Conservation (phyloP, 108 stramenopile species). For the Skeletonema grethae region DNA sequence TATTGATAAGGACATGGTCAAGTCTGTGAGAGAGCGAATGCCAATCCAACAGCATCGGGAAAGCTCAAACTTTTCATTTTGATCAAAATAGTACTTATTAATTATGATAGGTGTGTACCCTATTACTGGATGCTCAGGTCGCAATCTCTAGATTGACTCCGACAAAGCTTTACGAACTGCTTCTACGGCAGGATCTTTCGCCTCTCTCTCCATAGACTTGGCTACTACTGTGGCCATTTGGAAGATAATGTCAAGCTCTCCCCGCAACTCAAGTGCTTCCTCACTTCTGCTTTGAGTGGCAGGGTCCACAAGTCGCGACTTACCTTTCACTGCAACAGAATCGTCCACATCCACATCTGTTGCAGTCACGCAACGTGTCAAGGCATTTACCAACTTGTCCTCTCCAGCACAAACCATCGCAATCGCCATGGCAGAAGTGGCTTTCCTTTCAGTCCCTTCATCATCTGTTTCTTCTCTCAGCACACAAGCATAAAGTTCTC, state of each 20-base stretch:
- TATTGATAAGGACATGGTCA: constrained; percentile 62
- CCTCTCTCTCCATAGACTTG: constrained; percentile 25
- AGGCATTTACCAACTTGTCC: constrained; percentile 44
- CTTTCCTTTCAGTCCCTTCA: constrained; percentile 1
- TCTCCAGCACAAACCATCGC: constrained; percentile 54
- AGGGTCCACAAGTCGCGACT: constrained; percentile 39
- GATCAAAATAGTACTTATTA: background rate
- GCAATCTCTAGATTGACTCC: background rate
- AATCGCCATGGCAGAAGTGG: constrained; percentile 44
- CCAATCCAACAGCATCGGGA: constrained; percentile 79
- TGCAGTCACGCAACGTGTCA: constrained; percentile 25
- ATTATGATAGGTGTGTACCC: no score
- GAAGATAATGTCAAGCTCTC: constrained; percentile 51
- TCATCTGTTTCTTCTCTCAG: constrained; percentile 47
- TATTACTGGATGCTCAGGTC: no score
- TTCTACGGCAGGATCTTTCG: constrained; percentile 22
- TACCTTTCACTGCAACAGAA: constrained; percentile 24
- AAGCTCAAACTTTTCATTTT: constrained; percentile 28
- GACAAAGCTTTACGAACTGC: constrained; percentile 30
- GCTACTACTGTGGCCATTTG: constrained; percentile 28
- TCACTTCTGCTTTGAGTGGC: constrained; percentile 66
- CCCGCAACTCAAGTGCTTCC: constrained; percentile 64
- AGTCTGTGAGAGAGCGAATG: constrained; percentile 72
- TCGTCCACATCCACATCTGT: constrained; percentile 11
- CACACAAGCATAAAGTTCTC: constrained; percentile 62